Evolutionary conservation across 2,329 filamentous ascomycete genomes (phyloP).

Genomic region (Alternaria brassicae): DNA sequence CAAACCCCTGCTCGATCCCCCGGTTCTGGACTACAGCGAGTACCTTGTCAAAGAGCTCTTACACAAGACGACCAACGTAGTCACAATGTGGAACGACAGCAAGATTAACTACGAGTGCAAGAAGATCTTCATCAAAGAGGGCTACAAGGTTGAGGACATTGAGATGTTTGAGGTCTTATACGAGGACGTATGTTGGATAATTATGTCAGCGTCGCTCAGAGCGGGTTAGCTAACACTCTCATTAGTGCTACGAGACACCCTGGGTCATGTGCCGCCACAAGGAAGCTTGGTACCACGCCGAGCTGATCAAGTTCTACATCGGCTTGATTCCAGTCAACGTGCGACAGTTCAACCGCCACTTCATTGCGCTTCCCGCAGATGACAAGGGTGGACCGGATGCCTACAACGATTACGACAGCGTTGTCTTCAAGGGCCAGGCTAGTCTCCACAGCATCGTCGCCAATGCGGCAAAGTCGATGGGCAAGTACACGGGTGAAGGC

Average conservation of each 20-base stretch:
- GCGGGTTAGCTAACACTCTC: not conserved
- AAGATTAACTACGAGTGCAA: not conserved
- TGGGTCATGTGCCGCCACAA: not conserved
- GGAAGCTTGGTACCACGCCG: not conserved
- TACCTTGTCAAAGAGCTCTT: not conserved
- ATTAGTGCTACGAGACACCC: not conserved
- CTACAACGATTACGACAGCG: not conserved
- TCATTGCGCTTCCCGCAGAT: not conserved
- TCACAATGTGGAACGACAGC: not conserved
- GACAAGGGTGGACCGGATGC: not conserved
- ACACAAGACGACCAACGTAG: not conserved
- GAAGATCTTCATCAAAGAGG: not conserved
- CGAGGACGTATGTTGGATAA: not conserved
- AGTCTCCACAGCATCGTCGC: not conserved
- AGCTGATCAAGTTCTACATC: not conserved
- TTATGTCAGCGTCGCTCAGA: not conserved
- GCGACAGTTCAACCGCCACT: not conserved
- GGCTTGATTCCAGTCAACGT: not conserved
- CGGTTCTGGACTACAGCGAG: not conserved
- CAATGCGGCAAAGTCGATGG: not conserved
- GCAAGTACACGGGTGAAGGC: not conserved
- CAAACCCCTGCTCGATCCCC: not conserved
- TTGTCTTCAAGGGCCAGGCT: not conserved
- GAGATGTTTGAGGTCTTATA: not conserved
- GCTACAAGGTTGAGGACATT: not conserved